Percentiles rank a stretch among this genome's conserved stretches.
Conservation (phyloP, 2,329 filamentous ascomycete species). For the Microdochium paspali region DNA sequence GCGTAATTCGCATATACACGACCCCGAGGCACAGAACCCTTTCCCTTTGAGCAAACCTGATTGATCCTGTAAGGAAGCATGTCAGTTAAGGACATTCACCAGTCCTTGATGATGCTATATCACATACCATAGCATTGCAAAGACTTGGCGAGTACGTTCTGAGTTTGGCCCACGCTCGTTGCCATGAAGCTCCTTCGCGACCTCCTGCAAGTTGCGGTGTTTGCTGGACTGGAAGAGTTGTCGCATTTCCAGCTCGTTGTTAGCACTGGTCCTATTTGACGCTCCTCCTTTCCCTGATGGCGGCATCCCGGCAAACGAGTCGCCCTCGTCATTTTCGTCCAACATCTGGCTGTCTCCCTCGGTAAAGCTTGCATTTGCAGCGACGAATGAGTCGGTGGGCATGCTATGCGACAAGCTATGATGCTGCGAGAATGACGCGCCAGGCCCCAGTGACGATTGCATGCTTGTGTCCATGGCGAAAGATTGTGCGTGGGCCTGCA, state of each 20-base stretch:
- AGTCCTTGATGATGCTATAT: neutral
- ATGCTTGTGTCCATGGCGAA: slow-evolving; percentile 41
- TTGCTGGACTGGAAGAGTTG: slow-evolving; percentile 64
- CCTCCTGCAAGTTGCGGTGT: slow-evolving; percentile 57
- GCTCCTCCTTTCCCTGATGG: slow-evolving; percentile 34
- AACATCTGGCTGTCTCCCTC: slow-evolving; percentile 51
- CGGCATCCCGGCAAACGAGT: slow-evolving; percentile 35
- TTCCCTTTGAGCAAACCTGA: slow-evolving; percentile 61
- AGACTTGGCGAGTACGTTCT: slow-evolving; percentile 75
- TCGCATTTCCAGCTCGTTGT: slow-evolving; percentile 73
- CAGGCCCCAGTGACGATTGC: slow-evolving; percentile 33
- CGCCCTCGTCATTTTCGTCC: slow-evolving; percentile 49
- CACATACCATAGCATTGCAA: slow-evolving; percentile 78
- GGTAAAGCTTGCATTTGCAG: slow-evolving; percentile 40
- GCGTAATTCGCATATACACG: slow-evolving; percentile 95
- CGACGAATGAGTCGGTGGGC: slow-evolving; percentile 40
- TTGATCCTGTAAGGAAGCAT: slow-evolving; percentile 49
- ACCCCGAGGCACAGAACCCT: slow-evolving; percentile 82
- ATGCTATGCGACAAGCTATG: slow-evolving; percentile 36
- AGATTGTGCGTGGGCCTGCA: slow-evolving; percentile 35
- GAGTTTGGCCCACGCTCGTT: slow-evolving; percentile 75
- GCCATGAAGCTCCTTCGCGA: slow-evolving; percentile 66
- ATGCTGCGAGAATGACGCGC: slow-evolving; percentile 33
- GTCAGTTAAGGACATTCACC: neutral
- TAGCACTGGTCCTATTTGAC: slow-evolving; percentile 58